Evolutionary conservation across 2,329 filamentous ascomycete genomes (phyloP), one percentile per base, ranked within the genome.

Genomic region (Fusarium camptoceras): DNA sequence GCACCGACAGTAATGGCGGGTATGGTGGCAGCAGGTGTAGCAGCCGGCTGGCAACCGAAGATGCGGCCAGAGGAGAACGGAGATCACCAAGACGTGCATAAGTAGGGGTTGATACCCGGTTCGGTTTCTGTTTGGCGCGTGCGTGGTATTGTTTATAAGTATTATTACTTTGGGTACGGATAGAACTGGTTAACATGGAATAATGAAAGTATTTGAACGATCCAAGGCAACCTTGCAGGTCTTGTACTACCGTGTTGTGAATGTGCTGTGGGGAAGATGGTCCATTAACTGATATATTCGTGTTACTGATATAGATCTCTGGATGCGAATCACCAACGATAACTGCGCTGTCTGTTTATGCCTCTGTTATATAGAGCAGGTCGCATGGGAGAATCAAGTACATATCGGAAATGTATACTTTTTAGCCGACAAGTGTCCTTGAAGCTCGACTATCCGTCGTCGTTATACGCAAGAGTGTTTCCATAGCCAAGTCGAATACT

Each of bases 1-100:
- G 91, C 92, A 3, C 90, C 91, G 3, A 89, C 90, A 10, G 92
- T 94, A 65, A 94, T 94, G 92, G 91, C 92, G n/a, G 92, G 92
- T 65, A 91, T 94, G 61, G 88, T 94, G 51, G 92, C 92, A 11
- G 92, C 91, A 44, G 91, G 90, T 75, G 88, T 94, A 34, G 92
- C 89, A 34, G 91, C 89, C 16, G 91, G 90, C 30, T 94, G 92
- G 92, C 92, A 91, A 49, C 92, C 92, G 2, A 86, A 89, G 57
- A 73, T 70, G 41, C 75, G 76, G 22, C 72, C 75, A 37, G 75
- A 76, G 34, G 70, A 72, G 48, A 72, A 72, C 34, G 70, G 59
- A 27, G 64, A 75, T 24, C 55, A 71, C 37, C 72, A 64, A 59
- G 73, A 76, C 58, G 62, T 59, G 54, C 71, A 74, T 41, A 76